Evolutionary conservation across 257 asterid species (phyloP).

Genomic region (Prunella vulgaris): DNA sequence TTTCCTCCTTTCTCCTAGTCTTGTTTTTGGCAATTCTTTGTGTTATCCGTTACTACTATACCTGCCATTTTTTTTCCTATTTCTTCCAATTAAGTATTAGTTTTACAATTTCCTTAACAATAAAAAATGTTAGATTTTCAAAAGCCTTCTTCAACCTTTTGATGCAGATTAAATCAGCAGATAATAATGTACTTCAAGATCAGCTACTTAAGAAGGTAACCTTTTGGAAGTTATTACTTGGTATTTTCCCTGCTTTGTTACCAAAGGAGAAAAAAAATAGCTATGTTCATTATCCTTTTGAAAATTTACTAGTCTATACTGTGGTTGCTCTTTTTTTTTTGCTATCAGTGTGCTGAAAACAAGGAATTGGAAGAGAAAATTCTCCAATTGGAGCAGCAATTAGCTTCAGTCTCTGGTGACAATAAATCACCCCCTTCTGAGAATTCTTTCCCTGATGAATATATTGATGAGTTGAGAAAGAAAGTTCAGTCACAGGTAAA

Average conservation of each 20-base stretch:
- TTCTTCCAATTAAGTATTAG: not conserved
- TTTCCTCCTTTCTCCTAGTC: conserved; percentile 21
- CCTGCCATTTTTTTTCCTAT: conserved; percentile 9
- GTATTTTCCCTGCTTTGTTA: not conserved
- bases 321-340: conserved; percentile 26
- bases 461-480: conserved; percentile 56
- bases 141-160: conserved; percentile 25
- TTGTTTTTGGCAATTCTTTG: not conserved
- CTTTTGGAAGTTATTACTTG: conserved; percentile 1
- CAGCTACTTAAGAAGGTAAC: conserved; percentile 84
- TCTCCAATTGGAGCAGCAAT: conserved; percentile 61
- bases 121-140: conserved; percentile 18
- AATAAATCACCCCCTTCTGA: conserved; percentile 37
- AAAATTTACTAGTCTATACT: conserved; percentile 4
- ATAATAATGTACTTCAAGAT: conserved; percentile 89
- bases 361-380: conserved; percentile 63
- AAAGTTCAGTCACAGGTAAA: conserved; percentile 78
- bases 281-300: conserved; percentile 3
- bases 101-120: not conserved
- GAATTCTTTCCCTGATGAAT: conserved; percentile 49
- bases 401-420: conserved; percentile 44
- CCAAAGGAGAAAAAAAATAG: not conserved
- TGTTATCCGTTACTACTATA: conserved; percentile 4
- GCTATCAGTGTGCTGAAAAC: conserved; percentile 67
- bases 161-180: conserved; percentile 88